These are phyloP conservation scores for Cystobasidium sp. DNA, from an alignment of 1,284 basidiomycete genomes.

Conservation along the genomic window DNA sequence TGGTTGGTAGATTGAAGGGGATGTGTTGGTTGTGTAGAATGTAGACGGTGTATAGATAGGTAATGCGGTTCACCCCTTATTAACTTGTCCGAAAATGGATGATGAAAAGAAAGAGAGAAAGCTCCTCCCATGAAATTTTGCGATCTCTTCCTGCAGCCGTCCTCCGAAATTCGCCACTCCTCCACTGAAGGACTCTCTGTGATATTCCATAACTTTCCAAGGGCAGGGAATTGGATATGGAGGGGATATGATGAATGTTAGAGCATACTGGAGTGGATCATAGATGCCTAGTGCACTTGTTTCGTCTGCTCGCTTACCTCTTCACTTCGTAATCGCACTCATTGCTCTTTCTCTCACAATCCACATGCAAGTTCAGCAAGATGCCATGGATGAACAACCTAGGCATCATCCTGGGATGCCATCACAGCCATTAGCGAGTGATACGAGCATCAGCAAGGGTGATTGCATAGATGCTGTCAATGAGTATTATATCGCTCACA, in stretches of 20 bases:
- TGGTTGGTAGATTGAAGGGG: constrained; percentile 2
- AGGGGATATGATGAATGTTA: background rate
- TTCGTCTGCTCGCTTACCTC: too few species aligned
- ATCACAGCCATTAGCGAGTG: background rate
- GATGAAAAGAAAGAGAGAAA: background rate
- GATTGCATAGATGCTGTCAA: background rate
- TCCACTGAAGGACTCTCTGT: background rate
- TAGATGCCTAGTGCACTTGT: background rate
- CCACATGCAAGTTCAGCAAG: too few species aligned
- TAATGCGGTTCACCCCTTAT: background rate
- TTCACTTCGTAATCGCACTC: too few species aligned
- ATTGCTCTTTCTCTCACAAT: too few species aligned
- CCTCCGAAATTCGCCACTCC: too few species aligned
- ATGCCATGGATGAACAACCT: constrained; percentile 6
- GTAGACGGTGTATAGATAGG: background rate
- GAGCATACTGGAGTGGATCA: background rate
- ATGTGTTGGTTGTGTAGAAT: background rate
- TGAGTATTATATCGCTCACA: too few species aligned
- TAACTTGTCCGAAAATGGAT: background rate
- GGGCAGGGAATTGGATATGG: background rate
- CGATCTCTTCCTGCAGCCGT: background rate
- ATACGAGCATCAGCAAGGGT: background rate
- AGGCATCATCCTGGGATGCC: background rate
- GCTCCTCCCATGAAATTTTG: background rate
- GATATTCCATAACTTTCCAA: constrained; percentile 14